Conservation (phyloP, 2,329 filamentous ascomycete species). For the Didymella arachidicola region DNA sequence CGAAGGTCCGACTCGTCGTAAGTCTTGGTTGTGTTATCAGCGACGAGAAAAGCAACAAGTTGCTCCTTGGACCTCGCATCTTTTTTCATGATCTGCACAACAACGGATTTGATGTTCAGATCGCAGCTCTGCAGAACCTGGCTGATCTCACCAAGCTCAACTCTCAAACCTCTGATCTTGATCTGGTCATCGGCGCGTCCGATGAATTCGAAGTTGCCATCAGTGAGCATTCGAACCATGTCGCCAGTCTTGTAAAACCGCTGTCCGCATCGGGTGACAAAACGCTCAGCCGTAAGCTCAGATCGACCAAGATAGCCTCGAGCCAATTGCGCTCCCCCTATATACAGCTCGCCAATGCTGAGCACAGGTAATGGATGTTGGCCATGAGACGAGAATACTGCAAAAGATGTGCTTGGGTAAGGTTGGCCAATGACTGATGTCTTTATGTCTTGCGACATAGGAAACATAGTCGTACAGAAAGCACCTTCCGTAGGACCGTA, state of each 20-base stretch:
- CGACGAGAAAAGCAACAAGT: slow-evolving; percentile 47
- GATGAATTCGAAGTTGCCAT: slow-evolving; percentile 52
- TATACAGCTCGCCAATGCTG: slow-evolving; percentile 55
- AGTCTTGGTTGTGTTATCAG: slow-evolving; percentile 4
- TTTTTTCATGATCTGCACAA: slow-evolving; percentile 45
- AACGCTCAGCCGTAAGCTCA: slow-evolving; percentile 42
- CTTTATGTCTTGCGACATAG: slow-evolving; percentile 39
- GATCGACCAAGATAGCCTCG: slow-evolving; percentile 53
- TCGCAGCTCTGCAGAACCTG: slow-evolving; percentile 38
- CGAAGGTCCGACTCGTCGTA: slow-evolving; percentile 29
- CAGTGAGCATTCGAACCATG: slow-evolving; percentile 48
- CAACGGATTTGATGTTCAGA: slow-evolving; percentile 32
- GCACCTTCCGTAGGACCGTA: slow-evolving; percentile 56
- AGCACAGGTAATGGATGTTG: slow-evolving; percentile 49
- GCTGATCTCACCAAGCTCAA: slow-evolving; percentile 52
- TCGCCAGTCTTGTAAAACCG: slow-evolving; percentile 52
- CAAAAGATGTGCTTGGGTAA: slow-evolving; percentile 53
- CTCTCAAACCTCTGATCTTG: slow-evolving; percentile 50
- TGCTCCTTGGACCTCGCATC: slow-evolving; percentile 41
- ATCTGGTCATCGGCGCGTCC: slow-evolving; percentile 51
- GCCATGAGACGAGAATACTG: slow-evolving; percentile 44
- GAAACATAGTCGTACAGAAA: slow-evolving; percentile 56
- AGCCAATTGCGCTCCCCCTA: slow-evolving; percentile 57
- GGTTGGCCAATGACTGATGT: slow-evolving; percentile 54
- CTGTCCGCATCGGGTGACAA: slow-evolving; percentile 40